Base-by-base conservation (phyloP, 2,329 filamentous ascomycete species). In the Fusarium compactum region DNA sequence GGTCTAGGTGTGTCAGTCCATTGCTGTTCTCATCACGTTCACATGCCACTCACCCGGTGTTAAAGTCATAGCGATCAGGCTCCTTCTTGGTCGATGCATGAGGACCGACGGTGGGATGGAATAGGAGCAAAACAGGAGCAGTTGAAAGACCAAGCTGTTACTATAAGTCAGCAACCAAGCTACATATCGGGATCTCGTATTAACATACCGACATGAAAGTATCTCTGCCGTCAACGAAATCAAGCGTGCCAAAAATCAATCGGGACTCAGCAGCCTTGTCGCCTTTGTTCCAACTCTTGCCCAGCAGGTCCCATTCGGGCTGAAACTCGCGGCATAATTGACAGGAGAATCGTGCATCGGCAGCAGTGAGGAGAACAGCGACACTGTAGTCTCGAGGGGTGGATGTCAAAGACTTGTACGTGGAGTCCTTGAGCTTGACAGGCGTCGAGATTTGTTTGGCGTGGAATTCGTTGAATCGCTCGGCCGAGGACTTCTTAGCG, bases 281-380 rank as follows among this genome's bases (percentile, higher is more conserved):
- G 10, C 93, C 94, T 80, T 92, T 94, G 67, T 86, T 86, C 96
- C 96, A 99, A 82, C 92, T 96, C 80, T 90, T 92, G 57, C 89
- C 89, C 58, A 99, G 83, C 57, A 98, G 81, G 58, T 97, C 92
- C 92, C 94, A 99, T 82, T 99, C 96, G 3, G 95, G 92, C 80
- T 97, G 92, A 80, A 99, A 97, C 56, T 97, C 93, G 55, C 90
- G 88, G 81, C 96, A 99, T 51, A 98, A 85, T 71, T 90, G 85
- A 80, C 96, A 99, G 65, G 92, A 93, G 78, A 93, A 98, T 62
- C 93, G 89, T 32, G 90, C 77, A 72, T 97, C 95, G 76, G 95
- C 82, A 40, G 96, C 96, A 2, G 96, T 99, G 71, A 99, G 84
- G 16, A 99, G 87, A 5, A 99, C 87, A 4, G 90, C 91, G 29